Evolutionary conservation across 495 filamentous ascomycete genomes (phyloP), one percentile per base, ranked within the genome.

Genomic region (Trichoderma gamsii): DNA sequence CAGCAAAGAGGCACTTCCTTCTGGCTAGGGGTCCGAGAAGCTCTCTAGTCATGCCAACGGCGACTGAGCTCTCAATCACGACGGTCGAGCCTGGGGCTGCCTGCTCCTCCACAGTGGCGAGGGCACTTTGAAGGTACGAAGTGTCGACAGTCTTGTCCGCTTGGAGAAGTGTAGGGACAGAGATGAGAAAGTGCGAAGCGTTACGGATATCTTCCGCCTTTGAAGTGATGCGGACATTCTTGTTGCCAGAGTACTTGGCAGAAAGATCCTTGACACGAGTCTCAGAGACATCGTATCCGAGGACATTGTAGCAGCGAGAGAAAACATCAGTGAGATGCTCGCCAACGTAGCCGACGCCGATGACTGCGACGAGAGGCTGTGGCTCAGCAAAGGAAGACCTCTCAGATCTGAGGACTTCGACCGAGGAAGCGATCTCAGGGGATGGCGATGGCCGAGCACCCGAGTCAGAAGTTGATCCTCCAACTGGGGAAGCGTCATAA

Each of bases 271-370:
- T 66, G 43, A 76, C 66, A 23, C 75, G 73, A 12, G 68, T 65
- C 46, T 72, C 68, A 23, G 72, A 74, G 38, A 79, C 72, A 61
- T 79, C 77, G 67, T 72, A 79, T 38, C 71, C 77, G 18, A 78
- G 51, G 15, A 77, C 71, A n/a, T 69, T 61, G 68, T 75, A 78
- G 44, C 71, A 63, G 16, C 7, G 63, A 15, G 74, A 72, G 51
- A 79, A 79, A 11, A 59, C 66, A 23, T 68, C 64, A 41, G 77
- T 71, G 59, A 79, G 76, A 52, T 78, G 73, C 21, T 67, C 65
- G 18, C 77, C 77, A 43, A 79, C 76, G 63, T 78, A 79, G 38
- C 77, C 77, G 44, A 77, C 74, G 21, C 77, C 77, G 23, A 79
- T 73, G 38, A 79, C 72, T 27, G 73, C 74, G 11, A 79, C 76